phyloP scores from a whole-genome alignment of 805 yeast species.

The Candida easanensis region DNA sequence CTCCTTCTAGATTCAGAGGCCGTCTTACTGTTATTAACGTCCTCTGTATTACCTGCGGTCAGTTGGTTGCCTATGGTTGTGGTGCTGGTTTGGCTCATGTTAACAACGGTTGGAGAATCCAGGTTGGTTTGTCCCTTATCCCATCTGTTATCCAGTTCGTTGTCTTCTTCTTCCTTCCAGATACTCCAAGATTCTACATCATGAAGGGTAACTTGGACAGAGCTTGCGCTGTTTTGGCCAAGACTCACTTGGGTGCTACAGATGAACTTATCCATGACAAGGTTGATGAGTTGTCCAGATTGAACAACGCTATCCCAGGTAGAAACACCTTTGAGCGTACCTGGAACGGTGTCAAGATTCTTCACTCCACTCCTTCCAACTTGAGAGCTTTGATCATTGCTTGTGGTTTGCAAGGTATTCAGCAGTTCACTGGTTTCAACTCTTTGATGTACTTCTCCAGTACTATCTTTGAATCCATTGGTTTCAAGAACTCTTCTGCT shows the following conservation, averaged over 20 bases:
- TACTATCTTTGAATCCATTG: conserved; percentile 88
- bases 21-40: conserved; percentile 86
- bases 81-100: conserved; percentile 82
- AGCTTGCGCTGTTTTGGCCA: conserved; percentile 65
- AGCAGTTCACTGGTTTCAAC: conserved; percentile 96
- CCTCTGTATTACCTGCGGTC: conserved; percentile 92
- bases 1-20: conserved; percentile 90
- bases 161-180: conserved; percentile 84
- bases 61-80: conserved; percentile 87
- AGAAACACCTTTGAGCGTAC: conserved; percentile 45
- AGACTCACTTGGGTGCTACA: conserved; percentile 61
- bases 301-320: conserved; percentile 47
- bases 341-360: conserved; percentile 57
- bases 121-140: conserved; percentile 86
- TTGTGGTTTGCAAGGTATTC: conserved; percentile 93
- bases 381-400: conserved; percentile 86
- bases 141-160: conserved; percentile 80
- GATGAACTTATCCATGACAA: conserved; percentile 63
- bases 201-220: conserved; percentile 61
- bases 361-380: conserved; percentile 72
- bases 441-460: conserved; percentile 94
- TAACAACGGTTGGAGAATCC: conserved; percentile 86
- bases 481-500: conserved; percentile 87
- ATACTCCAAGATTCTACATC: conserved; percentile 88
- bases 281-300: conserved; percentile 58